Base-by-base conservation (phyloP, 2,329 filamentous ascomycete species). In the Ophiostoma angusticollis region DNA sequence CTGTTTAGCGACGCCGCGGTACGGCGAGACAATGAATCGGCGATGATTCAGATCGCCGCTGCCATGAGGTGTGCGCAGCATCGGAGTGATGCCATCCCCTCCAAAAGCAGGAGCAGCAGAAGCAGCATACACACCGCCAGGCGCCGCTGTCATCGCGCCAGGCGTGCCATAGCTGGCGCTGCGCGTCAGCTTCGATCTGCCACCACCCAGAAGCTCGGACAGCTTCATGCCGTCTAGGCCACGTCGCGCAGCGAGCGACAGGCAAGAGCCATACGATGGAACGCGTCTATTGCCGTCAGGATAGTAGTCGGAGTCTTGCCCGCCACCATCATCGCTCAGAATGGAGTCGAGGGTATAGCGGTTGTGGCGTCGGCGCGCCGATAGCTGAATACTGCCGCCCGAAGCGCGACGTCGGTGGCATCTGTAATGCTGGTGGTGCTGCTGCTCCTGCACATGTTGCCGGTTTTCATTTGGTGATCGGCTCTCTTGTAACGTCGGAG, bases 311-410 rank as follows among this genome's bases (percentile, higher is more conserved):
- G 62, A 63, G 9, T 54, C 52, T 5, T 47, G 49, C 14, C 50
- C 48, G 18, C 50, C 48, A 24, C 49, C 47, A 12, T 54, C 53
- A 7, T 57, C 54, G 11, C 51, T 66, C 5, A 66, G 46, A 3
- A 52, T 58, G 13, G 57, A 54, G 11, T 66, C 62, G 0, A 60
- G 45, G 6, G 40, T 39, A 21, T 40, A 19, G 3, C 42, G 52
- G 11, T 56, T 54, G 35, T 54, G 49, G 4, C 59, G 44, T 9
- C 59, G 40, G 21, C 57, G 51, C 0, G 57, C 56, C 7, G 60
- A 42, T 9, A 63, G 52, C 27, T 62, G 59, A 1, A 73, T 49
- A 44, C 63, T 72, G 30, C 68, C 64, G 5, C 62, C 68, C 0
- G 70, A 74, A 1, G 63, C 67, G 17, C 70, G 59, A 4, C 70